These are phyloP conservation scores for Magnusiomyces ingens DNA, from an alignment of 1,139 yeast species.

Conservation along the genomic window DNA sequence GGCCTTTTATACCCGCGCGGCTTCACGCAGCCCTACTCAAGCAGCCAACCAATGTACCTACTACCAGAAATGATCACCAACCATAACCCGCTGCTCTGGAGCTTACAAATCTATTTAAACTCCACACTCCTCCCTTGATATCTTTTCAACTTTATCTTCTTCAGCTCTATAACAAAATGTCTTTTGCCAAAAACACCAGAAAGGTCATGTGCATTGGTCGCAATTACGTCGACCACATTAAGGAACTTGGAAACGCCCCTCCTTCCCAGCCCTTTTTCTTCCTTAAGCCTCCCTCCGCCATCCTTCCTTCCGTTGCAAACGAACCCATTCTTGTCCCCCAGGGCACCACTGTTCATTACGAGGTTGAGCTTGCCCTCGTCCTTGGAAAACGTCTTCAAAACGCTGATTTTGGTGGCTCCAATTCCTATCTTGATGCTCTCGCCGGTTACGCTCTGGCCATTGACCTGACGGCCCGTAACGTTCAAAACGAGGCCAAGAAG, in stretches of 20 bases:
- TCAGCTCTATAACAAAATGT: conserved; percentile 15
- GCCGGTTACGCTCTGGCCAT: conserved; percentile 83
- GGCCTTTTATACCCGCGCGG: no score
- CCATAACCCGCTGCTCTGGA: neutral
- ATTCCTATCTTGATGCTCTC: conserved; percentile 49
- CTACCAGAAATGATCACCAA: no score
- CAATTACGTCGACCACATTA: conserved; percentile 89
- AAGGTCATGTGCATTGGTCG: conserved; percentile 94
- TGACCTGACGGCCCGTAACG: conserved; percentile 92
- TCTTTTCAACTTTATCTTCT: neutral
- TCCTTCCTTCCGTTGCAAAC: conserved; percentile 41
- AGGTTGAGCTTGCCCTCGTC: conserved; percentile 81
- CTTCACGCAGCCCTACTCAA: no score
- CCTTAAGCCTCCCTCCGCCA: conserved; percentile 58
- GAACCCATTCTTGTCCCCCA: conserved; percentile 71
- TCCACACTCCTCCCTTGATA: neutral
- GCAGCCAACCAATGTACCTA: no score
- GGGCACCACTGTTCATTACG: conserved; percentile 82
- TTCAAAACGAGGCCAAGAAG: conserved; percentile 89
- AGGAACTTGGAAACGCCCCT: conserved; percentile 72
- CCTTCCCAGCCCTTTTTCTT: conserved; percentile 85
- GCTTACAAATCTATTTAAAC: neutral
- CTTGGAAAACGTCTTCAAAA: conserved; percentile 60
- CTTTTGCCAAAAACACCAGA: conserved; percentile 58
- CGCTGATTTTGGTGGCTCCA: conserved; percentile 47